A percentile compares a stretch with the other conserved stretches of the same genome.
phyloP scores from a whole-genome alignment of 768 basidiomycete genomes.

The Hygrophorus pudorinus region DNA sequence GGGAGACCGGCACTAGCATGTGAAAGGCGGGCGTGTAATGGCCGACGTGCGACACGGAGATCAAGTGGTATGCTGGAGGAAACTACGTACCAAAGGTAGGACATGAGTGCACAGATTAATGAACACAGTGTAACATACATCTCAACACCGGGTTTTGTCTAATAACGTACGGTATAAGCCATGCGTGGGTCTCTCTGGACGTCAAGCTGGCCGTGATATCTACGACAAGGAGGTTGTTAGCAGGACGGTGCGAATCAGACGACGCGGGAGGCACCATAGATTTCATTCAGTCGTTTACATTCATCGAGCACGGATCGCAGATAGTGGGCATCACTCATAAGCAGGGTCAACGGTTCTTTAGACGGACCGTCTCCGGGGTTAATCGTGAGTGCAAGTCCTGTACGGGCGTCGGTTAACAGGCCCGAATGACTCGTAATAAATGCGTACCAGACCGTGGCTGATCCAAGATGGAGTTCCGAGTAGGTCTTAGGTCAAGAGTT shows the following conservation, averaged over 20 bases:
- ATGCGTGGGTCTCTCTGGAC: conserved; percentile 15
- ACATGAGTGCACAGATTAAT: background rate
- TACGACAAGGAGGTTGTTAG: background rate
- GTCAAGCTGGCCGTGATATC: conserved; percentile 1
- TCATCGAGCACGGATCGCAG: conserved; percentile 40
- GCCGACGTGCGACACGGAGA: conserved; percentile 38
- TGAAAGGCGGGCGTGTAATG: conserved; percentile 48
- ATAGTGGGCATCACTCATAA: conserved; percentile 36
- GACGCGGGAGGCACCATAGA: conserved; percentile 27
- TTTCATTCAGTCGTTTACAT: conserved; percentile 46
- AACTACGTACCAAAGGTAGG: conserved; percentile 21
- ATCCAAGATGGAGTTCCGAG: conserved; percentile 16
- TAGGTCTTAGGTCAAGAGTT: conserved; percentile 24
- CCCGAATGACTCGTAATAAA: background rate
- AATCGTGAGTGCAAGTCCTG: conserved; percentile 50
- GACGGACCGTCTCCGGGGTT: conserved; percentile 28
- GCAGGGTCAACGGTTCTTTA: conserved; percentile 30
- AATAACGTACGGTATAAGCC: conserved; percentile 35
- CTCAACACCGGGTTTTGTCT: conserved; percentile 16
- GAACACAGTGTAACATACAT: conserved; percentile 14
- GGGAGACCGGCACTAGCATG: conserved; percentile 49
- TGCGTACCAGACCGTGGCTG: conserved; percentile 34
- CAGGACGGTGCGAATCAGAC: background rate
- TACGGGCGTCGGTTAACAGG: conserved; percentile 2
- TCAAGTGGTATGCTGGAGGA: conserved; percentile 35